Base-by-base conservation (phyloP, 352 stramenopile genomes). In the Globisporangium perplexum region DNA sequence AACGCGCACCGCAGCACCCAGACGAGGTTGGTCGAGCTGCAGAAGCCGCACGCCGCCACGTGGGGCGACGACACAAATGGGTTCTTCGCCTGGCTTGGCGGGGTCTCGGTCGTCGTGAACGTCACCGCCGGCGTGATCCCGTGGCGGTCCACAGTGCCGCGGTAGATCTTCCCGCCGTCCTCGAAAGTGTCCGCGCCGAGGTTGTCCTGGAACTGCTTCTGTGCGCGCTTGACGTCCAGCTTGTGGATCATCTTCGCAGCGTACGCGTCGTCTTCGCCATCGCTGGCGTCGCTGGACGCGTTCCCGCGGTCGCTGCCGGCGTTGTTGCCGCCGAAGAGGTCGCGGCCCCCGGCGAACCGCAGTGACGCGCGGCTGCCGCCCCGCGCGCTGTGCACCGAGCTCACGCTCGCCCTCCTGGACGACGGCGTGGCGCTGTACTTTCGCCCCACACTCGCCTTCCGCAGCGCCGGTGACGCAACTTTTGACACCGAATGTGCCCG, bases 1-100 rank as follows among this genome's bases (percentile, higher is more conserved):
- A 90, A 92, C 2, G 71, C 72, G 54, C 83, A 90, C 11, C 71
- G 71, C 6, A 90, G 59, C 1, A 75, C 58, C 77, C 83, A 93
- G 5, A 74, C 18, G 12, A 91, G 58, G 48, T 93, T 91, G 18
- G 66, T 86, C 1, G 73, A 82, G 57, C 66, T 83, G 53, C 83
- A 91, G 49, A 93, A 90, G 0, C 80, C 74, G 51, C 83, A 91
- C 1, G 69, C 68, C 15, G 74, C 55, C 3, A 60, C 61, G 23
- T 76, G 62, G 8, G 18, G 47, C 3, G 47, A 54, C 6, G 55
- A 42, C 17, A 74, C 36, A 7, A 84, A 7, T 10, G 63, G 64
- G 52, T 80, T 83, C 24, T 83, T 81, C 0, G 43, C 36, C 26
- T 78, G 65, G 31, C 77, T 88, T n/a, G 71, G 71, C 15, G 80